Conservation (phyloP, 495 filamentous ascomycete genomes). For the Neurospora sp. region DNA sequence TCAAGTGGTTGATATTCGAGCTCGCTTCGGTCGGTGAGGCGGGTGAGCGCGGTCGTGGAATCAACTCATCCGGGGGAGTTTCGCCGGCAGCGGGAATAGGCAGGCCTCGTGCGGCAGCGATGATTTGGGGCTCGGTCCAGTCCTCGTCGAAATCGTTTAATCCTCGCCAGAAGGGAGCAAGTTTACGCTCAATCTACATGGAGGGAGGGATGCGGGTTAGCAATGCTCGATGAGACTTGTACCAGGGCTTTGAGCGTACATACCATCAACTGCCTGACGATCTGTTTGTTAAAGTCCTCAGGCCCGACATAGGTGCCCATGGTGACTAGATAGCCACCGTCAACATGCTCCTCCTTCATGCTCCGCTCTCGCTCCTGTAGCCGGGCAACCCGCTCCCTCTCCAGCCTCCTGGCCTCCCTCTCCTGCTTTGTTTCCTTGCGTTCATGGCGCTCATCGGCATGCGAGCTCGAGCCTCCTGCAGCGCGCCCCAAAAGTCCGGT, state of each 20-base stretch:
- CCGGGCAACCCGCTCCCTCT: conserved; percentile 65
- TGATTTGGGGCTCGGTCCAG: conserved; percentile 89
- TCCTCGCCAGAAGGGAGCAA: conserved; percentile 93
- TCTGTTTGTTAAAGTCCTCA: conserved; percentile 85
- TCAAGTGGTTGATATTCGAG: conserved; percentile 52
- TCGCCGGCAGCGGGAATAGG: conserved; percentile 77
- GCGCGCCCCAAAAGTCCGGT: conserved; percentile 14
- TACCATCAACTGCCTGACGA: conserved; percentile 91
- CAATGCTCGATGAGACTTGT: neutral
- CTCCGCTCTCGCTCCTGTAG: conserved; percentile 82
- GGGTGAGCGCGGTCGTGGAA: conserved; percentile 32
- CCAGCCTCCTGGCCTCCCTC: conserved; percentile 71
- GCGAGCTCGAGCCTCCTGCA: conserved; percentile 12
- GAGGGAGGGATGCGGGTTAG: conserved; percentile 2
- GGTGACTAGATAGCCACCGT: conserved; percentile 91
- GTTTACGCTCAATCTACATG: conserved; percentile 70
- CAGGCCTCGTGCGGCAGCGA: conserved; percentile 79
- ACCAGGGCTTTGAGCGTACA: conserved; percentile 8
- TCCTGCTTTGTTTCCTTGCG: conserved; percentile 85
- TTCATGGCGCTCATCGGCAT: conserved; percentile 29
- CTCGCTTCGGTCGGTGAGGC: conserved; percentile 21
- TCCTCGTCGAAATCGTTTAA: conserved; percentile 78
- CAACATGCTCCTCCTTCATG: conserved; percentile 84
- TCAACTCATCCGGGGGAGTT: conserved; percentile 58
- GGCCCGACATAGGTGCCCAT: conserved; percentile 84